A percentile compares a stretch with the other conserved stretches of the same genome.
Evolutionary conservation across 441 rosid genomes (phyloP).

Genomic region (Corymbia citriodora): DNA sequence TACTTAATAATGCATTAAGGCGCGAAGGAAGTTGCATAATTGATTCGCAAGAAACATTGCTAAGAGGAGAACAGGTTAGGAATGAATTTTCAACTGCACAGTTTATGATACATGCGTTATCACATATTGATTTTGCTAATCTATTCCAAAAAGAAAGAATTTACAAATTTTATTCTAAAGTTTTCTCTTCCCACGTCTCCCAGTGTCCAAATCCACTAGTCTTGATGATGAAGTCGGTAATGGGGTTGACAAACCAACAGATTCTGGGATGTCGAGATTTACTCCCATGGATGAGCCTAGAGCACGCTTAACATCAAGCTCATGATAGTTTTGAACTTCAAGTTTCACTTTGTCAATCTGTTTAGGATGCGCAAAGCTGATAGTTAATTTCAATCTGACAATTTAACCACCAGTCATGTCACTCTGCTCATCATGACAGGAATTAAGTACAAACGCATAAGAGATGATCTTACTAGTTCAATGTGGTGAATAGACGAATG

Average conservation of each 20-base stretch:
- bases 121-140: not conserved
- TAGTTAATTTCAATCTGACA: not conserved
- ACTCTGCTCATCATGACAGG: not conserved
- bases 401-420: not conserved
- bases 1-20: not conserved
- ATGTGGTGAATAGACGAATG: conserved; percentile 81
- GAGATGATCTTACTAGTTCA: conserved; percentile 47
- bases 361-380: conserved; percentile 1
- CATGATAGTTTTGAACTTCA: conserved; percentile 38
- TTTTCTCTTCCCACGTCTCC: conserved; percentile 68
- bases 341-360: conserved; percentile 71
- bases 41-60: not conserved
- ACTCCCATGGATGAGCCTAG: conserved; percentile 37
- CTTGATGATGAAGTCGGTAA: conserved; percentile 44
- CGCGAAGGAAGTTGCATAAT: not conserved
- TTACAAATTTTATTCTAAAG: conserved; percentile 15
- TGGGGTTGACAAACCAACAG: conserved; percentile 63
- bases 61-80: not conserved
- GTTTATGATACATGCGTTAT: not conserved
- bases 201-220: conserved; percentile 52
- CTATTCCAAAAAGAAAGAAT: not conserved
- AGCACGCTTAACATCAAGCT: conserved; percentile 31
- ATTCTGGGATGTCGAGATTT: conserved; percentile 88
- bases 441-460: not conserved
- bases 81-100: not conserved